Percentiles rank a stretch among this genome's conserved stretches.
These are phyloP conservation scores for Cordyceps tenuipes DNA, from an alignment of 2,329 filamentous ascomycete genomes.

Conservation along the genomic window DNA sequence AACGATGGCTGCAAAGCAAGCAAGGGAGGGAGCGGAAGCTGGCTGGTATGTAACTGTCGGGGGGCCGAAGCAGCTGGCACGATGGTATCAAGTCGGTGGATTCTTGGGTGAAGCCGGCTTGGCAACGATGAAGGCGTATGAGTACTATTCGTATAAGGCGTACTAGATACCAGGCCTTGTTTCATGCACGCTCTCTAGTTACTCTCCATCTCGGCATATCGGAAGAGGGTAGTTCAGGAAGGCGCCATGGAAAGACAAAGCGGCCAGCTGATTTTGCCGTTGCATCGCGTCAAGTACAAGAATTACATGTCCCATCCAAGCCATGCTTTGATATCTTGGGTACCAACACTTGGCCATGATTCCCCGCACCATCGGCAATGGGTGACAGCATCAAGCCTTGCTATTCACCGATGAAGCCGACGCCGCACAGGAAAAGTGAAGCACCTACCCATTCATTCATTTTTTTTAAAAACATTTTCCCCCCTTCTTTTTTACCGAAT, in stretches of 20 bases:
- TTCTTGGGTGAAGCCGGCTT: too few relatives aligned
- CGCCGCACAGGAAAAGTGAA: not conserved
- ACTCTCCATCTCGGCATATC: not conserved
- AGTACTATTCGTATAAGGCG: too few relatives aligned
- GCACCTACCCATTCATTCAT: too few relatives aligned
- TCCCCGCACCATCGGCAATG: not conserved
- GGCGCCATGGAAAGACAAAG: not conserved
- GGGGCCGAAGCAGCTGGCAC: not conserved
- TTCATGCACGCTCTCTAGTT: not conserved
- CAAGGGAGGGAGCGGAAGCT: too few relatives aligned
- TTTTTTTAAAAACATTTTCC: too few relatives aligned
- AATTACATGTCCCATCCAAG: too few relatives aligned
- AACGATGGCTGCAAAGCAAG: not conserved
- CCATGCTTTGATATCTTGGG: not conserved
- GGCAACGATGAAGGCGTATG: too few relatives aligned
- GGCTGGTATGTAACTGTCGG: too few relatives aligned
- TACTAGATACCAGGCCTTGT: too few relatives aligned
- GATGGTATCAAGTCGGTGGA: too few relatives aligned
- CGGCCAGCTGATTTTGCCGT: not conserved
- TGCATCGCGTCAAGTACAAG: not conserved
- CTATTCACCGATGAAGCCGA: not conserved
- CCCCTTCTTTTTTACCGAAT: not conserved
- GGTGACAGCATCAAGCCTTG: not conserved
- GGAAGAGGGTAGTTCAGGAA: not conserved
- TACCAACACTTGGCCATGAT: not conserved